Base-by-base conservation (phyloP, 169 alveolate genomes). In the Babesia bovis region DNA sequence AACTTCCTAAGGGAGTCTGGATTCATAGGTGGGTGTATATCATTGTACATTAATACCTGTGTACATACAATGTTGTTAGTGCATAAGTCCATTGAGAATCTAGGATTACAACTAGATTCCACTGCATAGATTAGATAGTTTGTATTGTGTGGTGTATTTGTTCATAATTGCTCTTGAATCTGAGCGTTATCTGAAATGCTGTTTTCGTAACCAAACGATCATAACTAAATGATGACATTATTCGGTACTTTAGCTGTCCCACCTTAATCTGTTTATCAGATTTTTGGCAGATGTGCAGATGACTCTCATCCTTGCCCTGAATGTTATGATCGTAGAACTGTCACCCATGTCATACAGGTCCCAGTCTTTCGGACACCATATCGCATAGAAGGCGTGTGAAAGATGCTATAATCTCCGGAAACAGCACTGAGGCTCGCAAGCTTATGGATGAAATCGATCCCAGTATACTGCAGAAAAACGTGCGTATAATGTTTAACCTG, bases 281-380 rank as follows among this genome's bases (percentile, higher is more conserved):
- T 40, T 9, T 1, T 23, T 38, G 59, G 12, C 12, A 59, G 45
- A 52, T 0, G 25, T 67, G 78, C 28, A 52, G 78, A 52, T 17
- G 52, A 9, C 38, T 36, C 61, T 70, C 82, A 70, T 70, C 82
- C 82, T 70, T 70, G 82, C 70, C 35, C 82, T 70, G 82, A 70
- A 1, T 5, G 65, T 44, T 32, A 5, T 25, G 25, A 33, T 1
- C 53, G 26, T 19, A 1, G 13, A 56, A 9, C 23, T 21, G 7
- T 6, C 17, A 49, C 17, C 49, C 10, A 19, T 12, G 35, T 21
- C 36, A 10, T 2, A 19, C 78, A 67, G 78, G 68, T 0, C 65
- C 67, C 44, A 38, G 40, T 40, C 4, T 40, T 21, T 3, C 44
- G 36, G 44, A 50, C 23, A 26, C 85, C 23, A 70, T 81, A 81